phyloP scores from a whole-genome alignment of 176 grass and related monocot species.

The Thinopyrum elongatum region DNA sequence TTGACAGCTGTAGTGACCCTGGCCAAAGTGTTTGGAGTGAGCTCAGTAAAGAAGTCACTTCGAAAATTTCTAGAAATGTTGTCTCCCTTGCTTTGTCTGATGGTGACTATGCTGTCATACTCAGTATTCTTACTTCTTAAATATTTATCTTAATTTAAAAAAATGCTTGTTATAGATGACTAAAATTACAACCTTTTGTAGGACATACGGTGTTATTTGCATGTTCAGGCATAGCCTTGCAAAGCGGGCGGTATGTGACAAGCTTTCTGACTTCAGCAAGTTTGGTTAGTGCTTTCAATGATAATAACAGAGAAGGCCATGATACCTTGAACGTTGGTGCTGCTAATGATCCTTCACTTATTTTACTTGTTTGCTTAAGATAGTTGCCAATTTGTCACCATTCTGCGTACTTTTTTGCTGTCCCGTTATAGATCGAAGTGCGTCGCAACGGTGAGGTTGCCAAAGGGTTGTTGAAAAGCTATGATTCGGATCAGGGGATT shows the following conservation, averaged over 20 bases:
- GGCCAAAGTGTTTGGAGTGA: background rate
- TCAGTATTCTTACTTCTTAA: background rate
- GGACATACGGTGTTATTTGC: background rate
- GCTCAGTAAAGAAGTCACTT: background rate
- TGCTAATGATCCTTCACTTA: background rate
- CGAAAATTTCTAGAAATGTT: background rate
- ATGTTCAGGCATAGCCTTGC: constrained; percentile 21
- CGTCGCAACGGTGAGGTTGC: background rate
- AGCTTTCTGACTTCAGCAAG: constrained; percentile 25
- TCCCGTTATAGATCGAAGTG: constrained; percentile 18
- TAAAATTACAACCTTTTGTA: background rate
- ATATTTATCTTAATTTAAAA: background rate
- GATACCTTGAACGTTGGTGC: constrained; percentile 9
- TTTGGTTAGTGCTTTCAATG: constrained; percentile 9
- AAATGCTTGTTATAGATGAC: background rate
- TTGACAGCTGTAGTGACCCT: background rate
- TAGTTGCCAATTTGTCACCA: background rate
- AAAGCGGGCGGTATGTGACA: background rate
- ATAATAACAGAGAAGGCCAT: background rate
- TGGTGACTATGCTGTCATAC: background rate
- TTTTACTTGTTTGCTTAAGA: background rate
- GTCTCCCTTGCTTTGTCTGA: background rate
- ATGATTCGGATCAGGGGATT: constrained; percentile 8
- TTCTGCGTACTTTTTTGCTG: background rate
- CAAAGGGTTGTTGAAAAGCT: background rate